Conservation (phyloP, 768 basidiomycete species). For the Tylopilus subfusipes region DNA sequence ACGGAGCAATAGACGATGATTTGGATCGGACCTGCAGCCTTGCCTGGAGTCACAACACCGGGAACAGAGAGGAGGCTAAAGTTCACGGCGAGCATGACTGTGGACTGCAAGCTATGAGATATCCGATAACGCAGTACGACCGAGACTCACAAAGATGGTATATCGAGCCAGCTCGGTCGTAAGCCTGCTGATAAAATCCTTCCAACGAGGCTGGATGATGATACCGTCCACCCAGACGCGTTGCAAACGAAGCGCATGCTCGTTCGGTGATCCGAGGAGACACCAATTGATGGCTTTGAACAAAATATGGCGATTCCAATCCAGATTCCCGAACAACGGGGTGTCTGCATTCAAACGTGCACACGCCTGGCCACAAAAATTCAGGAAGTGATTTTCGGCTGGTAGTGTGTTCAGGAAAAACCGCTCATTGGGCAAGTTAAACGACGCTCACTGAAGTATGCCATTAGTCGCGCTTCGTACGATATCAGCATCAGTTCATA, state of each 20-base stretch:
- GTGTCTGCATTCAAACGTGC: conserved; percentile 11
- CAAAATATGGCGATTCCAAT: neutral
- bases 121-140: neutral
- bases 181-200: conserved; percentile 7
- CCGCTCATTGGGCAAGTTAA: neutral
- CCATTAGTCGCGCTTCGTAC: conserved; percentile 11
- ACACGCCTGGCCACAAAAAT: conserved; percentile 10
- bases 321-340: conserved; percentile 5
- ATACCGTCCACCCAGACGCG: conserved; percentile 10
- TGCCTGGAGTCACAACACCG: neutral
- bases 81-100: conserved; percentile 17
- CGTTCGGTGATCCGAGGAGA: conserved; percentile 2
- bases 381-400: conserved; percentile 17
- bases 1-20: conserved; percentile 10
- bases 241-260: conserved; percentile 13
- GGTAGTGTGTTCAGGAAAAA: neutral
- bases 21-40: neutral
- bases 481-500: neutral
- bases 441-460: conserved; percentile 7
- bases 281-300: neutral
- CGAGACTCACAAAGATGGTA: conserved; percentile 10
- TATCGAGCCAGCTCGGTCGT: conserved; percentile 7
- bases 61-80: conserved; percentile 17
- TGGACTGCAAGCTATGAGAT: conserved; percentile 4
- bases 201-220: conserved; percentile 12